These are phyloP conservation scores for Alternaria panax DNA, from an alignment of 2,329 filamentous ascomycete genomes.

Conservation along the genomic window DNA sequence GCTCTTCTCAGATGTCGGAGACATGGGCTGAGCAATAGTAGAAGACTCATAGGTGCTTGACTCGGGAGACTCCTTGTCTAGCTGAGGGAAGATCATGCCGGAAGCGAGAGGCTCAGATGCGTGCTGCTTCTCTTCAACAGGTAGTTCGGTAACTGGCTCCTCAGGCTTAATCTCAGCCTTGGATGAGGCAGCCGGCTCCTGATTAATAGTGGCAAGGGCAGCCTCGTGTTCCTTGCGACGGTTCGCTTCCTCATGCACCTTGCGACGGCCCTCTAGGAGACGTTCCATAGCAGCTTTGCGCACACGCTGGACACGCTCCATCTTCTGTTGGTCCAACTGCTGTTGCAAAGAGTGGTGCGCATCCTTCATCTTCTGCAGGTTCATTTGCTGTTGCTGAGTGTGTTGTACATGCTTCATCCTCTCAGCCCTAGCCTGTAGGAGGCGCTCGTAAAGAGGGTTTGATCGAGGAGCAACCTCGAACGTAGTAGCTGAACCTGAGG, in stretches of 20 bases:
- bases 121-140: slow-evolving; percentile 45
- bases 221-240: slow-evolving; percentile 47
- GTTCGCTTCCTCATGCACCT: slow-evolving; percentile 39
- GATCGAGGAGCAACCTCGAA: slow-evolving; percentile 23
- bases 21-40: slow-evolving; percentile 38
- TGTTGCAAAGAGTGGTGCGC: slow-evolving; percentile 27
- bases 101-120: slow-evolving; percentile 32
- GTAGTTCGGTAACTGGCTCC: slow-evolving; percentile 38
- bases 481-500: slow-evolving; percentile 19
- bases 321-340: slow-evolving; percentile 35
- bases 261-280: slow-evolving; percentile 40
- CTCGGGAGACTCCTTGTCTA: slow-evolving; percentile 90
- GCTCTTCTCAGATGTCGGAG: slow-evolving; percentile 36
- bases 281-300: slow-evolving; percentile 48
- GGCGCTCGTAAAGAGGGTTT: slow-evolving; percentile 31
- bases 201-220: slow-evolving; percentile 23
- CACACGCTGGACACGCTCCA: slow-evolving; percentile 42
- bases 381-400: slow-evolving; percentile 25
- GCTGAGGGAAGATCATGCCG: slow-evolving; percentile 95
- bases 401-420: slow-evolving; percentile 30
- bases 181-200: slow-evolving; percentile 41
- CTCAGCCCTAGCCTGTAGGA: slow-evolving; percentile 36
- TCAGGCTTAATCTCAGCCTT: slow-evolving; percentile 22
- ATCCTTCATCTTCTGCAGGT: slow-evolving; percentile 32
- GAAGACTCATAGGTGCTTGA: slow-evolving; percentile 76